Conservation (phyloP, 345 rosid species). For the Populus nigra region DNA sequence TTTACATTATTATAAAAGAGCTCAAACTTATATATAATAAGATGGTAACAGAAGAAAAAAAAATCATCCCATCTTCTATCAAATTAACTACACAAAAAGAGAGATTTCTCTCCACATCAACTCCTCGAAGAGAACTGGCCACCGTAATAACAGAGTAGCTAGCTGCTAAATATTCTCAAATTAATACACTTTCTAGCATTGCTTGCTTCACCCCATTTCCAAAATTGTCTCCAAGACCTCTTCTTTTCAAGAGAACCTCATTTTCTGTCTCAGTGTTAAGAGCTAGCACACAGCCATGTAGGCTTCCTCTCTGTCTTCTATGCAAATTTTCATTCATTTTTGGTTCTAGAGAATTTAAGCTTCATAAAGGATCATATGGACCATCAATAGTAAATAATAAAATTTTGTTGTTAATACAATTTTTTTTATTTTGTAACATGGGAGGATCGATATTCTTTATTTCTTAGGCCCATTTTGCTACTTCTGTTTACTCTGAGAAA, state of each 20-base stretch:
- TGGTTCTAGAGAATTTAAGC: background rate
- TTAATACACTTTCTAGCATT: constrained; percentile 57
- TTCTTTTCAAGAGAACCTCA: constrained; percentile 18
- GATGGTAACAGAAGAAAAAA: fast-evolving
- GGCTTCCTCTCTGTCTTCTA: background rate
- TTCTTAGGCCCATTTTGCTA: background rate
- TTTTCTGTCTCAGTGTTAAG: constrained; percentile 35
- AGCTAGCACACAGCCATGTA: constrained; percentile 56
- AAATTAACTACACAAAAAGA: no score
- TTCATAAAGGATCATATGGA: background rate
- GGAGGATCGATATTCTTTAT: background rate
- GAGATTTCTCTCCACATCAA: background rate
- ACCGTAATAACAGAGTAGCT: background rate
- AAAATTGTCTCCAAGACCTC: constrained; percentile 28
- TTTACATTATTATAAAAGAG: no score
- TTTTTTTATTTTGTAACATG: no score
- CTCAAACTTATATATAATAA: no score
- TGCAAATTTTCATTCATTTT: background rate
- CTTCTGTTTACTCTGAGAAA: background rate
- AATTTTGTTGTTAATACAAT: background rate
- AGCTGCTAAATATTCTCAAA: constrained; percentile 14
- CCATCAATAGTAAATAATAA: background rate
- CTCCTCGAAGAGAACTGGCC: background rate
- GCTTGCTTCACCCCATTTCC: constrained; percentile 40
- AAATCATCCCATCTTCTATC: background rate